These are phyloP conservation scores for Saturnispora mendoncae DNA, from an alignment of 805 yeast species.

Conservation along the genomic window DNA sequence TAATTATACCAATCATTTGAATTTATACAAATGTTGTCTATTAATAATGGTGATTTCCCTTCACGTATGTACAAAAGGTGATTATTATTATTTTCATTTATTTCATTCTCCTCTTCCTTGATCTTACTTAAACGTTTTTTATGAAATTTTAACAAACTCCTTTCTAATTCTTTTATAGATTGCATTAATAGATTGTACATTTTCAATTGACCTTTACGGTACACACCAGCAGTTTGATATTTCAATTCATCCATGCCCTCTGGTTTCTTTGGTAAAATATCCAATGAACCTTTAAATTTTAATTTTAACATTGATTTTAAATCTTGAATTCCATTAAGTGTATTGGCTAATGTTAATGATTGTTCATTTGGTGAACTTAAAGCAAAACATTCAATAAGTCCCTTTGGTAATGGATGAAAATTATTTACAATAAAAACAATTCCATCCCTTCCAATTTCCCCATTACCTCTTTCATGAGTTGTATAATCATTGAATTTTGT, in stretches of 20 bases:
- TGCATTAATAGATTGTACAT: slow-evolving; percentile 32
- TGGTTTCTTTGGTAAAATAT: slow-evolving; percentile 10
- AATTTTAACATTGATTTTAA: slow-evolving; percentile 44
- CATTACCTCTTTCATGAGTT: slow-evolving; percentile 13
- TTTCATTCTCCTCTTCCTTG: slow-evolving; percentile 14
- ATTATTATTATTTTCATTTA: background rate
- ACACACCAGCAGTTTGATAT: slow-evolving; percentile 26
- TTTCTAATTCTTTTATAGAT: slow-evolving; percentile 36
- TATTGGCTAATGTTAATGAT: slow-evolving; percentile 39
- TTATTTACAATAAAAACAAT: slow-evolving; percentile 23
- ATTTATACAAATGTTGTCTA: slow-evolving; percentile 4
- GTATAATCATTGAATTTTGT: slow-evolving; percentile 26
- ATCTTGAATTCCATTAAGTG: slow-evolving; percentile 53
- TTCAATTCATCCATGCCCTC: slow-evolving; percentile 9
- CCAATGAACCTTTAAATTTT: slow-evolving; percentile 30
- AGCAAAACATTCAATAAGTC: slow-evolving; percentile 45
- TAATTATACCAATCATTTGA: slow-evolving; percentile 19
- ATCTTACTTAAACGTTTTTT: slow-evolving; percentile 20
- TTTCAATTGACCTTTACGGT: slow-evolving; percentile 34
- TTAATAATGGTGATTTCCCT: slow-evolving; percentile 3
- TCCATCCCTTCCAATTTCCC: background rate
- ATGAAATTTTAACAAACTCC: slow-evolving; percentile 29
- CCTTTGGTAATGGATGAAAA: slow-evolving; percentile 32
- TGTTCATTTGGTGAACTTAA: slow-evolving; percentile 22
- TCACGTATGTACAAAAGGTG: background rate